phyloP scores from a whole-genome alignment of 2,329 filamentous ascomycete genomes.

The Cyanodermella asteris region DNA sequence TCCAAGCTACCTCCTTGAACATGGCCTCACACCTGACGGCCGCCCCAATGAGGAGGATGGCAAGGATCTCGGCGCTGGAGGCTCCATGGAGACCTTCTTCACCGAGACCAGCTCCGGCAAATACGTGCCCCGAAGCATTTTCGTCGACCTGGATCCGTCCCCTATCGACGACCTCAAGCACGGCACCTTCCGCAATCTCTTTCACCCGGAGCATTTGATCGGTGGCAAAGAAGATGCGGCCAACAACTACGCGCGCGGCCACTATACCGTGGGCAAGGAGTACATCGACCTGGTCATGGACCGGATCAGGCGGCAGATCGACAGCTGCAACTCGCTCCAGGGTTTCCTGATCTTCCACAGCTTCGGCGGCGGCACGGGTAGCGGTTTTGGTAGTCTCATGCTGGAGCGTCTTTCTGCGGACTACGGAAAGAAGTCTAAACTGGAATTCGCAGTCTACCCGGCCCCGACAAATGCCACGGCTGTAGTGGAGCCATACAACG shows the following conservation, averaged over 20 bases:
- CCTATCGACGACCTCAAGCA: conserved; percentile 47
- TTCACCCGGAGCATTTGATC: conserved; percentile 44
- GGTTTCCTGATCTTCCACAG: conserved; percentile 64
- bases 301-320: conserved; percentile 44
- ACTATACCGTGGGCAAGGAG: conserved; percentile 49
- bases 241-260: conserved; percentile 48
- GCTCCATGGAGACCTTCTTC: conserved; percentile 45
- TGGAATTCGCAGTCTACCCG: conserved; percentile 45
- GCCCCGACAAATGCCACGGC: conserved; percentile 41
- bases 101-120: conserved; percentile 41
- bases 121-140: conserved; percentile 47
- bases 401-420: conserved; percentile 41
- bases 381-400: conserved; percentile 42
- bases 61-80: conserved; percentile 28
- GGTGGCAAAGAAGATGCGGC: conserved; percentile 48
- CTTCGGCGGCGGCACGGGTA: conserved; percentile 45
- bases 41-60: conserved; percentile 30
- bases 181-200: conserved; percentile 38
- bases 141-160: conserved; percentile 44
- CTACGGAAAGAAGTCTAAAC: conserved; percentile 47
- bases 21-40: conserved; percentile 39
- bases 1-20: conserved; percentile 41
- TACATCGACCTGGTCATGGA: conserved; percentile 42
- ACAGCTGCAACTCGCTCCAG: conserved; percentile 92
- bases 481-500: conserved; percentile 49